Base-by-base conservation (phyloP, 495 filamentous ascomycete species). In the Penicillium canescens region DNA sequence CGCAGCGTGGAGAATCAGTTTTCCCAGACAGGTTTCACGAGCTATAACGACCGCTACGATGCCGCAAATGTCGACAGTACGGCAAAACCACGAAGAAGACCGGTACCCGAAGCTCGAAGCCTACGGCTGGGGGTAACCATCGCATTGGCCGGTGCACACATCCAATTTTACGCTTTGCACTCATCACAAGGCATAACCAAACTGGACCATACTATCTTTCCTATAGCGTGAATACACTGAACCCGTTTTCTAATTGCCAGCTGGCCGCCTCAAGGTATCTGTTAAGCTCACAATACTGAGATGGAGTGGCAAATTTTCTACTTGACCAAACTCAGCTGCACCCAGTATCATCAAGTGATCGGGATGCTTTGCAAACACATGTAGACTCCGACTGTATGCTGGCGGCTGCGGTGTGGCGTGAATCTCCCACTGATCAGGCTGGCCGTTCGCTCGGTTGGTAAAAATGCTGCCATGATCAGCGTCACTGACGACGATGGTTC, bases 401-500 rank as follows among this genome's bases (percentile, higher is more conserved):
- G 47, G 21, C 21, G 37, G 3, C 60, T 77, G 71, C 8, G 65
- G 66, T 18, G 77, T 78, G 7, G 58, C 48, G 5, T 75, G 55
- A 39, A 60, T 72, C 55, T 67, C 70, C 83, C 83, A 85, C 6
- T 68, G 45, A 34, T 64, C 67, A 33, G 69, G 74, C 11, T 79
- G 81, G 38, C 47, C 47, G 0, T 82, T 66, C 11, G 60, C 66
- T 16, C 64, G 65, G 54, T 85, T 86, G 28, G 78, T 57, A 52
- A 79, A 86, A 8, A 86, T 55, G 21, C 79, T 65, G 11, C 63
- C 62, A 21, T 68, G 51, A 34, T 68, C 71, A 1, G 74, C 74
- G 24, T 68, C 66, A 44, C 76, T 81, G 34, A 82, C 79, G 16
- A 83, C 64, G 52, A 78, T 75, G 3, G 78, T 79, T 24, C 78